Conservation (phyloP, 306 rosid species). For the Pachyrhizus erosus region DNA sequence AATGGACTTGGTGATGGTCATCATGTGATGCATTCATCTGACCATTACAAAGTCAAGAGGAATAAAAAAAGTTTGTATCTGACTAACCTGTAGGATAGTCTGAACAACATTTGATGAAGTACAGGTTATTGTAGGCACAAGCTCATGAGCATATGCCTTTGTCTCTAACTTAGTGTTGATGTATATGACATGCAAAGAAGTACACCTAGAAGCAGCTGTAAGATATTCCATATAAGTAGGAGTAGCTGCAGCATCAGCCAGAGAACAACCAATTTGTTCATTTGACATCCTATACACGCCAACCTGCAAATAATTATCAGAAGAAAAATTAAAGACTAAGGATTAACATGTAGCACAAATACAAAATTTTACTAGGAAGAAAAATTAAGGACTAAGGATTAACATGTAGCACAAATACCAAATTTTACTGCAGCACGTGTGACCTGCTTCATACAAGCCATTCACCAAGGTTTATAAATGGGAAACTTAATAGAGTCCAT, state of each 20-base stretch:
- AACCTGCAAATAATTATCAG: constrained; percentile 64
- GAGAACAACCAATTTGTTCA: constrained; percentile 89
- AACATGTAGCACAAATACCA: constrained; percentile 16
- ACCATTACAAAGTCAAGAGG: constrained; percentile 30
- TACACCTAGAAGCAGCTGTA: constrained; percentile 68
- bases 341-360: constrained; percentile 22
- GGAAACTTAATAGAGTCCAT: constrained; percentile 11
- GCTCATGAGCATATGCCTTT: constrained; percentile 93
- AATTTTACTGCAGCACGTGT: not conserved
- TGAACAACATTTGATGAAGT: constrained; percentile 97
- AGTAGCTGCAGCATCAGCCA: constrained; percentile 94
- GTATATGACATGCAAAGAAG: constrained; percentile 90
- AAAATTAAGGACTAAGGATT: constrained; percentile 33
- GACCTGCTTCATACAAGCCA: constrained; percentile 34
- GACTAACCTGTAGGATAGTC: constrained; percentile 86
- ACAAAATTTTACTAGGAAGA: constrained; percentile 32
- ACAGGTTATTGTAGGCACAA: constrained; percentile 98
- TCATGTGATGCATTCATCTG: constrained; percentile 23
- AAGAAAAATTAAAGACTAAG: constrained; percentile 37
- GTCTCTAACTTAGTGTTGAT: constrained; percentile 92
- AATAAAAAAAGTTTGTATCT: constrained; percentile 1
- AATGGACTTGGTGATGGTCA: constrained; percentile 12
- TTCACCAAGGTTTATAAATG: constrained; percentile 6
- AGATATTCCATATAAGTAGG: constrained; percentile 86
- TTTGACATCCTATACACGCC: constrained; percentile 90